A percentile compares a stretch with the other conserved stretches of the same genome.
phyloP scores from a whole-genome alignment of 768 basidiomycete genomes.

The Leucosporidium yakuticum region DNA sequence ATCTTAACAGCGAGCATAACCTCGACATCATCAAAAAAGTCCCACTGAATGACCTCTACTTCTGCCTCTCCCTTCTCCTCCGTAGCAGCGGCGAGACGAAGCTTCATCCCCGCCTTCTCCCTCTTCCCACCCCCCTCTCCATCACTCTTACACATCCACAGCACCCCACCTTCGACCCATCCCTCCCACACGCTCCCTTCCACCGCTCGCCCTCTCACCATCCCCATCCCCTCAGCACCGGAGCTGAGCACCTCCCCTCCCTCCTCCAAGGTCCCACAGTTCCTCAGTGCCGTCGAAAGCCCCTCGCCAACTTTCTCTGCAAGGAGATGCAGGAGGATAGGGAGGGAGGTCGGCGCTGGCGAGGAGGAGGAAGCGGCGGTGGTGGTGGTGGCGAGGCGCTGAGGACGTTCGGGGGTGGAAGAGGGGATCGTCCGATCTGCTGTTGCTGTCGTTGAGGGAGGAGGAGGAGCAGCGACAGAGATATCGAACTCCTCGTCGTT shows the following conservation, averaged over 20 bases:
- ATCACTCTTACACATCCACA: not conserved
- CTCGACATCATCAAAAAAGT: not conserved
- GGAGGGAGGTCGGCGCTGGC: not conserved
- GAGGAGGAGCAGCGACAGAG: too few relatives aligned
- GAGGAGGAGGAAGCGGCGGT: not conserved
- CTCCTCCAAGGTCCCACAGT: not conserved
- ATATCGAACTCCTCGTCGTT: too few relatives aligned
- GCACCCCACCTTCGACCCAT: not conserved
- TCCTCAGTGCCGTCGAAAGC: not conserved
- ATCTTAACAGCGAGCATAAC: not conserved
- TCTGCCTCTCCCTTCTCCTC: not conserved
- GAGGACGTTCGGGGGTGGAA: not conserved
- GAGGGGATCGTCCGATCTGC: too few relatives aligned
- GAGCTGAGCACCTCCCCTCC: not conserved
- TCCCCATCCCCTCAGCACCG: not conserved
- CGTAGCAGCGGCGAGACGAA: not conserved
- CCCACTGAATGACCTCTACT: slow-evolving; percentile 7
- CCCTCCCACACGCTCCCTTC: not conserved
- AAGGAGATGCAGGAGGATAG: slow-evolving; percentile 18
- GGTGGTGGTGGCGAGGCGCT: not conserved
- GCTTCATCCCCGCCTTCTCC: not conserved
- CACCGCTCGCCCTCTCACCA: not conserved
- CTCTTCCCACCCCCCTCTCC: not conserved
- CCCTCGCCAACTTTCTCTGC: slow-evolving; percentile 1
- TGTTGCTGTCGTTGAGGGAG: too few relatives aligned